A percentile compares a stretch with the other conserved stretches of the same genome.
Evolutionary conservation across 345 rosid species (phyloP).

Genomic region (Nasturtium officinale): DNA sequence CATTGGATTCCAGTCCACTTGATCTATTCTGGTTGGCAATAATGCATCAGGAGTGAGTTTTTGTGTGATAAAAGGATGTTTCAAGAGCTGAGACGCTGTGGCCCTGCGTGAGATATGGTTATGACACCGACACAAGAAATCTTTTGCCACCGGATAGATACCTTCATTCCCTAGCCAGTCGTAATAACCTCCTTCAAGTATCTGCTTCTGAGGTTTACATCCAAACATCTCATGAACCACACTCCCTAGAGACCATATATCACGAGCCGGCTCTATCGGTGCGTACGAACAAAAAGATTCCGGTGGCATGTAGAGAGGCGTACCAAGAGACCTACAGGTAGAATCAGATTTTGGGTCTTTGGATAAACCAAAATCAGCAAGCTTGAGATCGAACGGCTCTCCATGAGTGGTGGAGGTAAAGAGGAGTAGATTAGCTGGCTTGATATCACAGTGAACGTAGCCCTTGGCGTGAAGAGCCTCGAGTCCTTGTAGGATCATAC

Average conservation of each 20-base stretch:
- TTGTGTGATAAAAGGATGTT: constrained; percentile 22
- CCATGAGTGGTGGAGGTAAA: background rate
- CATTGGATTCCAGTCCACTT: background rate
- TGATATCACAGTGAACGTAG: constrained; percentile 22
- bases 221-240: constrained; percentile 34
- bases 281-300: background rate
- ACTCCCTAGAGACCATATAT: constrained; percentile 35
- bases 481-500: constrained; percentile 31
- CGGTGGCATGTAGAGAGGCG: background rate
- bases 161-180: background rate
- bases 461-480: constrained; percentile 1
- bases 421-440: constrained; percentile 11
- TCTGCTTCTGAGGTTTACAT: background rate
- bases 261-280: background rate
- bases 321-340: background rate
- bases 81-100: constrained; percentile 9
- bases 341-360: constrained; percentile 7
- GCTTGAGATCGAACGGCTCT: constrained; percentile 27
- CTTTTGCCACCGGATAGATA: constrained; percentile 1
- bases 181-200: background rate
- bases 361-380: constrained; percentile 26
- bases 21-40: background rate
- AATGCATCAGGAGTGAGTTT: background rate
- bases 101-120: background rate
- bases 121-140: constrained; percentile 11